These are phyloP conservation scores for Penicillium sp. DNA, from an alignment of 2,329 filamentous ascomycete genomes.

Conservation along the genomic window DNA sequence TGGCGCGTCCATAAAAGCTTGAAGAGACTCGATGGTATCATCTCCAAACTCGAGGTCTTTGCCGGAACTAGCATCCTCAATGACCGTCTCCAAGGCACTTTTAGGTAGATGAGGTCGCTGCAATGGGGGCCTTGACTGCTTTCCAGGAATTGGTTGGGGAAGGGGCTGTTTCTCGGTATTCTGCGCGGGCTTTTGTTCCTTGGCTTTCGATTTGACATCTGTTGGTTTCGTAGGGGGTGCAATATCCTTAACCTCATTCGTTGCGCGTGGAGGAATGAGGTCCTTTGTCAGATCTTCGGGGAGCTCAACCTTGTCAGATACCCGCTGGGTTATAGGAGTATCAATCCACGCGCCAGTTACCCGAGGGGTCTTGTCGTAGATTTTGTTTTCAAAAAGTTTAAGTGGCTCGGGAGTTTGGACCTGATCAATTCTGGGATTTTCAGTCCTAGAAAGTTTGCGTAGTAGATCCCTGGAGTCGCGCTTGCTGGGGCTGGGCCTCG, in stretches of 20 bases:
- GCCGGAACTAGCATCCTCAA: constrained; percentile 41
- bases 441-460: constrained; percentile 41
- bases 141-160: constrained; percentile 6
- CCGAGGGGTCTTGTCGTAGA: constrained; percentile 45
- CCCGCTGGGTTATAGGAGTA: constrained; percentile 44
- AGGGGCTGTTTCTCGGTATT: neutral
- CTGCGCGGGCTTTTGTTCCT: neutral
- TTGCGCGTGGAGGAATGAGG: constrained; percentile 19
- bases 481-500: constrained; percentile 30
- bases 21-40: constrained; percentile 47
- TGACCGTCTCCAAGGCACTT: constrained; percentile 43
- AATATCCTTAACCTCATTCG: constrained; percentile 6
- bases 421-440: constrained; percentile 34
- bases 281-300: constrained; percentile 28
- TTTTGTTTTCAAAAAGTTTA: constrained; percentile 30
- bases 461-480: constrained; percentile 43
- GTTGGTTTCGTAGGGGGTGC: constrained; percentile 9
- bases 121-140: constrained; percentile 25
- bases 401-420: constrained; percentile 36
- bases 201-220: neutral
- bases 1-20: constrained; percentile 39
- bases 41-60: constrained; percentile 43
- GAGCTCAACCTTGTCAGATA: constrained; percentile 15
- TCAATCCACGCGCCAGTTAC: constrained; percentile 49
- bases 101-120: constrained; percentile 41